These are phyloP conservation scores for Helianthus annuus DNA, from an alignment of 129 eudicot species.

Conservation along the genomic window HanXRQr2.0-SUNRISE NC_035440.2:20435175-20435674, in stretches of 20 bases:
- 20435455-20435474: not conserved
- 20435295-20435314: too few relatives aligned
- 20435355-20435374: not conserved
- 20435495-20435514: not conserved
- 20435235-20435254: too few relatives aligned
- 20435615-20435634: too few relatives aligned
- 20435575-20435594: not conserved
- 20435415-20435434: not conserved
- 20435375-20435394: not conserved
- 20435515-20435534: not conserved
- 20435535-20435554: too few relatives aligned
- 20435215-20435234: too few relatives aligned
- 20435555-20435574: not conserved
- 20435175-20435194: too few relatives aligned
- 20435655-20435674: too few relatives aligned
- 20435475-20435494: not conserved
- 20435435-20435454: not conserved
- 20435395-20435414: not conserved
- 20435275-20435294: too few relatives aligned
- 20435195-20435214: too few relatives aligned
- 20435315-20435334: not conserved
- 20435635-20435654: too few relatives aligned
- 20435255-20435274: too few relatives aligned
- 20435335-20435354: slow-evolving; percentile 4
- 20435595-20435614: too few relatives aligned